These are phyloP conservation scores for Auriscalpium microsporum DNA, from an alignment of 768 basidiomycete genomes.

Conservation along the genomic window DNA sequence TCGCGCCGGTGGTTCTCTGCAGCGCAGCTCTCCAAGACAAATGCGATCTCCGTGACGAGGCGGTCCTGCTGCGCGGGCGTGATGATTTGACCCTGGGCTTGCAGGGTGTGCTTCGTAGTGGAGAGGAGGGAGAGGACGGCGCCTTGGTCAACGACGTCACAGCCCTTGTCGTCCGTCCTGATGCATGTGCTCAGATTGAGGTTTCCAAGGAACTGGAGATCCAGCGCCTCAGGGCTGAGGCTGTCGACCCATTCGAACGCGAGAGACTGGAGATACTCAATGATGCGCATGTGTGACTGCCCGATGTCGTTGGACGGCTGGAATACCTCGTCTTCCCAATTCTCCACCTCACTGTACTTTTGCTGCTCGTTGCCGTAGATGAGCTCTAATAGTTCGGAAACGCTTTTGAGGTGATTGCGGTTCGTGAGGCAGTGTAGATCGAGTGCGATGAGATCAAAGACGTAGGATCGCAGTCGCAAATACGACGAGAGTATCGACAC, in stretches of 20 bases:
- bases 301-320: slow-evolving; percentile 63
- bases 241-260: slow-evolving; percentile 86
- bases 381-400: slow-evolving; percentile 68
- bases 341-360: slow-evolving; percentile 33
- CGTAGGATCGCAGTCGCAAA: slow-evolving; percentile 74
- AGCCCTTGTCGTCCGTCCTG: slow-evolving; percentile 59
- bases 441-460: slow-evolving; percentile 79
- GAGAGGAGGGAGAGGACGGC: slow-evolving; percentile 66
- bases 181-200: slow-evolving; percentile 66
- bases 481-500: slow-evolving; percentile 64
- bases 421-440: slow-evolving; percentile 83
- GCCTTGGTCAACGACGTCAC: slow-evolving; percentile 73
- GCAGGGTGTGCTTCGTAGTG: slow-evolving; percentile 48
- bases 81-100: slow-evolving; percentile 58
- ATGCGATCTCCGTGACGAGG: slow-evolving; percentile 58
- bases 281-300: slow-evolving; percentile 77
- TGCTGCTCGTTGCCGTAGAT: slow-evolving; percentile 61
- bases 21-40: slow-evolving; percentile 76
- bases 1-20: slow-evolving; percentile 85
- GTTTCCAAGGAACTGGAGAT: slow-evolving; percentile 55
- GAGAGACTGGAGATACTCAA: slow-evolving; percentile 82
- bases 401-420: slow-evolving; percentile 65
- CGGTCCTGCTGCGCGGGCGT: slow-evolving; percentile 57
- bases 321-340: slow-evolving; percentile 42
- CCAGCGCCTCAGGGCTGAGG: slow-evolving; percentile 45